Base-by-base conservation (phyloP, 2,329 filamentous ascomycete species). In the Fusarium guadeloupense region DNA sequence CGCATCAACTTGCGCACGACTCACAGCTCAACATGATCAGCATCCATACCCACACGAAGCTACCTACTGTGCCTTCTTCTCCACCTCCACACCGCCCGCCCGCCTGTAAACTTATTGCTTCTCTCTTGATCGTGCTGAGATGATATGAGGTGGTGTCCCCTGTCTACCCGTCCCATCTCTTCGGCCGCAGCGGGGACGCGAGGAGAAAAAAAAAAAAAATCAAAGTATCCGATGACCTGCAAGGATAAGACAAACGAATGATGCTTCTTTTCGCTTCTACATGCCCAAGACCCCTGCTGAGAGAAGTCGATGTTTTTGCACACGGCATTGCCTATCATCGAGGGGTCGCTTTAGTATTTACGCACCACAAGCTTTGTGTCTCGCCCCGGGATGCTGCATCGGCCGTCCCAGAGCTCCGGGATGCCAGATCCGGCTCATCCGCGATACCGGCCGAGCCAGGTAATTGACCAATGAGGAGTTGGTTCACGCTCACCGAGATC, bases 401-500 rank as follows among this genome's bases (percentile, higher is more conserved):
- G 17, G 17, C 40, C 42, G 56, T 69, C 66, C 67, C 67, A 69
- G 63, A 54, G 62, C 44, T 57, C 63, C 67, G 67, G 67, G 57
- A 57, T 69, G 58, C 67, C 67, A 67, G 55, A 69, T 69, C 67
- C 67, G 67, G 64, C 30, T 38, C 55, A 62, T 67, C 67, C 67
- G 67, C 51, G 41, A 45, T 48, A 44, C 43, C 54, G 30, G 47
- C 40, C 45, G 34, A 35, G 10, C 30, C 9, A 35, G 20, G 17
- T 43, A 65, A 68, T 68, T 68, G 66, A 51, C 66, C 66, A 68
- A 67, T 67, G 16, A 20, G 2, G 25, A 37, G 25, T 37, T 50
- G 31, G 41, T 47, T 55, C 28, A 26, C 35, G 25, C 48, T 69
- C 60, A 67, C 63, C 60, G 48, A 69, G 53, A 60, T 56, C 42